Evolutionary conservation across 1,139 yeast genomes (phyloP).

Genomic region (Saccharomycopsis crataegensis): DNA sequence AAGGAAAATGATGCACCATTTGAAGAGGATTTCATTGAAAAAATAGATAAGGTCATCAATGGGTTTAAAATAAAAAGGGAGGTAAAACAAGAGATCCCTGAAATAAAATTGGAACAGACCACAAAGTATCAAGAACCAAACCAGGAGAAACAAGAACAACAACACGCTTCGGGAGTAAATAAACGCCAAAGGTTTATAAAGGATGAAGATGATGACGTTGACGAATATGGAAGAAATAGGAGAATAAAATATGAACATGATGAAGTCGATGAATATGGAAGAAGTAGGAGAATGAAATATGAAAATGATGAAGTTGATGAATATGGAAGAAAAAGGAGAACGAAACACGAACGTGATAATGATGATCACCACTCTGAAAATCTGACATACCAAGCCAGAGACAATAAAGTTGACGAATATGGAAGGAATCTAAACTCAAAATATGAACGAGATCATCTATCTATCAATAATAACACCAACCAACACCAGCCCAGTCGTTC

Average conservation of each 20-base stretch:
- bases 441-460: not conserved
- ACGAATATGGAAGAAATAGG: not conserved
- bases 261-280: not conserved
- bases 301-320: constrained; percentile 3
- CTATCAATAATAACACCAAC: not conserved
- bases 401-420: constrained; percentile 6
- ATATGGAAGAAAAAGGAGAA: constrained; percentile 4
- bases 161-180: not conserved
- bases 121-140: not conserved
- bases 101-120: not conserved
- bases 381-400: not conserved
- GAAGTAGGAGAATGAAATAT: not conserved
- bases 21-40: constrained; percentile 36
- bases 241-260: not conserved
- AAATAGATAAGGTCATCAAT: constrained; percentile 25
- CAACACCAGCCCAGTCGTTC: no score
- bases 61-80: not conserved
- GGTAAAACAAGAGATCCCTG: not conserved
- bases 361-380: not conserved
- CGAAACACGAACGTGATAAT: not conserved
- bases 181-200: no score
- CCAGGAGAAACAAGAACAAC: not conserved
- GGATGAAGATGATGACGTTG: no score
- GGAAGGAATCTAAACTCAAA: constrained; percentile 3
- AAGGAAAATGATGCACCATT: constrained; percentile 60